These are phyloP conservation scores for Neonectria neomacrospora DNA, from an alignment of 2,329 filamentous ascomycete genomes.

Conservation along the genomic window DNA sequence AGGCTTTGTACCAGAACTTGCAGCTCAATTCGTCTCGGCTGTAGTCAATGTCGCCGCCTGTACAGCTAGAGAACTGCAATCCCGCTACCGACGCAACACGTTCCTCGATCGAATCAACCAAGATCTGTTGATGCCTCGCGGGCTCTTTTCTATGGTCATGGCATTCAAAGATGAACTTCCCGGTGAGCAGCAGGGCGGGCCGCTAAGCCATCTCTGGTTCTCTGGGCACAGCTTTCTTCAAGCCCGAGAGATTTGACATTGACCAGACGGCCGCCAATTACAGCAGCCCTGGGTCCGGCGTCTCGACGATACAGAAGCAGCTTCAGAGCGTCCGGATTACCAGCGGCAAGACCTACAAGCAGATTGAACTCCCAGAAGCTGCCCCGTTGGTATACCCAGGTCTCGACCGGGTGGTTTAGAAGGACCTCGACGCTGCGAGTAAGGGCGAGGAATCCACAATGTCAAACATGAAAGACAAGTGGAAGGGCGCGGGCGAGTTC, in stretches of 20 bases:
- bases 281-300: slow-evolving; percentile 1
- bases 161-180: slow-evolving; percentile 15
- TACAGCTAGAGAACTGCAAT: too few relatives aligned
- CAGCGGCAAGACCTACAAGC: slow-evolving; percentile 15
- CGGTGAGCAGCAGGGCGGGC: slow-evolving; percentile 10
- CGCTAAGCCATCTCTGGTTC: slow-evolving; percentile 1
- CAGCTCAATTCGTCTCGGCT: too few relatives aligned
- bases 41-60: too few relatives aligned
- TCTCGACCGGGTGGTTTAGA: slow-evolving; percentile 7
- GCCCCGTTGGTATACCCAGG: slow-evolving; percentile 11
- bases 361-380: slow-evolving; percentile 17
- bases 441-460: slow-evolving; percentile 3
- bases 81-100: too few relatives aligned
- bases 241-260: slow-evolving; percentile 14
- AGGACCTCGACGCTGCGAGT: background rate
- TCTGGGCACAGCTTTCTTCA: slow-evolving; percentile 4
- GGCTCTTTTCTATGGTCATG: slow-evolving; percentile 19
- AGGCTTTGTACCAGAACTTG: too few relatives aligned
- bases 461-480: slow-evolving; percentile 10
- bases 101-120: too few relatives aligned
- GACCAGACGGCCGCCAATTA: slow-evolving; percentile 17
- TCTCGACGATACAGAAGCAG: background rate
- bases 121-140: too few relatives aligned
- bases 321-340: slow-evolving; percentile 5
- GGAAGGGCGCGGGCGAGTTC: slow-evolving; percentile 14